A percentile compares a stretch with the other conserved stretches of the same genome.
These are phyloP conservation scores for Coemansia sp. DNA, from an alignment of 192 early-diverging fungal species.

Conservation along the genomic window DNA sequence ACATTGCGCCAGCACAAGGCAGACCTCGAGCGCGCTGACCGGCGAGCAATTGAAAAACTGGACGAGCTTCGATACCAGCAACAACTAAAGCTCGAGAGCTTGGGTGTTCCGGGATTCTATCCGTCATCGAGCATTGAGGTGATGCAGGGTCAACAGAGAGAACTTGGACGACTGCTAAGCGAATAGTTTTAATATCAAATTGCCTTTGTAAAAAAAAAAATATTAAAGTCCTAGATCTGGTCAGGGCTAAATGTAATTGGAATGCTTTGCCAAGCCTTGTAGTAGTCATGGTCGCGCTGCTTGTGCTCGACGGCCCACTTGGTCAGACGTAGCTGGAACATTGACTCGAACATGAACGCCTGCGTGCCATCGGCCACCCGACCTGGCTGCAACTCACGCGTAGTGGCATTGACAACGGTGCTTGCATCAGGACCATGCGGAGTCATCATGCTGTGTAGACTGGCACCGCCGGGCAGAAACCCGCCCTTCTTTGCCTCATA, in stretches of 20 bases:
- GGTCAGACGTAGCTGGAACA: slow-evolving; percentile 75
- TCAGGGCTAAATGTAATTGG: slow-evolving; percentile 49
- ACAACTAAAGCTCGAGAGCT: slow-evolving; percentile 30
- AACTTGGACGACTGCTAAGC: slow-evolving; percentile 12
- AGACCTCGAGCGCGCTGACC: slow-evolving; percentile 38
- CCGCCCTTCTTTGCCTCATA: slow-evolving; percentile 95
- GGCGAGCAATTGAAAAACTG: slow-evolving; percentile 35
- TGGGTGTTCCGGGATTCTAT: slow-evolving; percentile 33
- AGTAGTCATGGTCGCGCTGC: slow-evolving; percentile 84
- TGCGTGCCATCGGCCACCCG: slow-evolving; percentile 81
- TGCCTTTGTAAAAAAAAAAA: neutral
- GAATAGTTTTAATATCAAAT: no score
- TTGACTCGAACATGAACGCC: slow-evolving; percentile 97
- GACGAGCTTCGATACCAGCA: slow-evolving; percentile 52
- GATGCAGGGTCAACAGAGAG: slow-evolving; percentile 32
- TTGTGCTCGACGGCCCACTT: slow-evolving; percentile 77
- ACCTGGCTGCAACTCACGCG: slow-evolving; percentile 71
- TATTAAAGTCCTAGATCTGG: slow-evolving; percentile 13
- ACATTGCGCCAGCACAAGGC: slow-evolving; percentile 24
- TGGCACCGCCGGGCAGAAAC: slow-evolving; percentile 90
- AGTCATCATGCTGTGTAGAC: slow-evolving; percentile 80
- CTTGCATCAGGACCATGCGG: slow-evolving; percentile 90
- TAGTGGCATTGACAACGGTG: slow-evolving; percentile 73
- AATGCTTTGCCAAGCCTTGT: slow-evolving; percentile 80
- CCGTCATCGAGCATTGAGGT: slow-evolving; percentile 25